phyloP scores from a whole-genome alignment of 2,329 filamentous ascomycete species.

The Aureobasidium namibiae region DNA sequence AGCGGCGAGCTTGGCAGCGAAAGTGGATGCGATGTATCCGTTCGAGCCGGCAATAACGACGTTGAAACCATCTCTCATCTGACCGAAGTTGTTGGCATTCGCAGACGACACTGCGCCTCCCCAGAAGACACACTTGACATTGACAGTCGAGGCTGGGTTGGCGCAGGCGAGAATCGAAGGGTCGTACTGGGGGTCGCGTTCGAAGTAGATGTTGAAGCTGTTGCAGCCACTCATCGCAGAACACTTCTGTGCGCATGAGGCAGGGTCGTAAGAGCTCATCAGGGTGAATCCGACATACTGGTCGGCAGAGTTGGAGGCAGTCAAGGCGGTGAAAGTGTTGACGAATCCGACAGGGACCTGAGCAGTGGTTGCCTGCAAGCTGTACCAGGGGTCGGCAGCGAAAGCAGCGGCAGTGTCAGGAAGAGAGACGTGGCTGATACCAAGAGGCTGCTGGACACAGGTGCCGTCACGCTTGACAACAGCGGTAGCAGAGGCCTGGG shows the following conservation, averaged over 20 bases:
- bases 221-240: conserved; percentile 13
- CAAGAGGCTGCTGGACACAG: conserved; percentile 3
- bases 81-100: conserved; percentile 22
- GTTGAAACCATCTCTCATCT: conserved; percentile 17
- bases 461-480: not conserved
- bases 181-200: conserved; percentile 17
- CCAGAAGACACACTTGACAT: conserved; percentile 26
- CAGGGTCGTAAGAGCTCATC: conserved; percentile 11
- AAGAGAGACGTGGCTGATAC: not conserved
- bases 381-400: conserved; percentile 12
- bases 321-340: conserved; percentile 18
- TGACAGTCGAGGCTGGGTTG: conserved; percentile 27
- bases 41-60: conserved; percentile 2
- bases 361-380: not conserved
- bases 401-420: conserved; percentile 14
- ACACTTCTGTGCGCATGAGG: conserved; percentile 12
- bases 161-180: conserved; percentile 26
- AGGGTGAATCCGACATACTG: not conserved
- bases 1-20: conserved; percentile 5
- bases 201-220: conserved; percentile 14
- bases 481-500: not conserved
- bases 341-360: conserved; percentile 15
- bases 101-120: conserved; percentile 19
- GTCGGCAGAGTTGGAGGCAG: conserved; percentile 19
- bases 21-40: not conserved